phyloP scores from a whole-genome alignment of 345 rosid species.

The Cardamine resedifolia region DNA sequence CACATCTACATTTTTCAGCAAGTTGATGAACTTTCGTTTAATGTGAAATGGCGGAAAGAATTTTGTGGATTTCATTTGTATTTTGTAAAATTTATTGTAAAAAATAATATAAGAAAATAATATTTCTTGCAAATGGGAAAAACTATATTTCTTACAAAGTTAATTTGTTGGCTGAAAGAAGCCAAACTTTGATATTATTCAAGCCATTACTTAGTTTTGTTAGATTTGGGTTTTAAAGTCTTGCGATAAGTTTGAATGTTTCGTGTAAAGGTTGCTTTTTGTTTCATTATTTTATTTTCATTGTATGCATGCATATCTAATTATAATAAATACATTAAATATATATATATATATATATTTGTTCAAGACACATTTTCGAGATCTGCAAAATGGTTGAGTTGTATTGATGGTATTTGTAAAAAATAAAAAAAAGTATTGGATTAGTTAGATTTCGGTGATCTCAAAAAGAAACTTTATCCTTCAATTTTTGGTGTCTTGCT shows the following conservation, averaged over 20 bases:
- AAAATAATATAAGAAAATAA: background rate
- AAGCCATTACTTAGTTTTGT: conserved; percentile 1
- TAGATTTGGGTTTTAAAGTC: background rate
- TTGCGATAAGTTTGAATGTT: background rate
- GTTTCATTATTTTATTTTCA: background rate
- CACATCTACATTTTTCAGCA: background rate
- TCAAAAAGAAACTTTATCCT: background rate
- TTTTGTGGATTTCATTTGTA: background rate
- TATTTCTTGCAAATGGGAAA: background rate
- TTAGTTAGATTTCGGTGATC: background rate
- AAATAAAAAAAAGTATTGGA: background rate
- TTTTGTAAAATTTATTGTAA: background rate
- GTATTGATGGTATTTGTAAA: background rate
- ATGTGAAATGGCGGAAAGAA: too few species aligned
- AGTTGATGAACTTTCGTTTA: background rate
- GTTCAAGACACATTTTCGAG: background rate
- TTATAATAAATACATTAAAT: background rate
- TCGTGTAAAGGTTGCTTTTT: background rate
- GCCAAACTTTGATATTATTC: background rate
- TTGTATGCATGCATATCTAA: background rate
- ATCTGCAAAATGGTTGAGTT: background rate
- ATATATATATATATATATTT: background rate
- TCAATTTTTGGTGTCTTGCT: background rate
- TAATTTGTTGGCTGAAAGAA: background rate
- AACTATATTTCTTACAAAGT: background rate